A percentile compares a stretch with the other conserved stretches of the same genome.
phyloP scores from a whole-genome alignment of 768 basidiomycete species.

The Mycena venus region DNA sequence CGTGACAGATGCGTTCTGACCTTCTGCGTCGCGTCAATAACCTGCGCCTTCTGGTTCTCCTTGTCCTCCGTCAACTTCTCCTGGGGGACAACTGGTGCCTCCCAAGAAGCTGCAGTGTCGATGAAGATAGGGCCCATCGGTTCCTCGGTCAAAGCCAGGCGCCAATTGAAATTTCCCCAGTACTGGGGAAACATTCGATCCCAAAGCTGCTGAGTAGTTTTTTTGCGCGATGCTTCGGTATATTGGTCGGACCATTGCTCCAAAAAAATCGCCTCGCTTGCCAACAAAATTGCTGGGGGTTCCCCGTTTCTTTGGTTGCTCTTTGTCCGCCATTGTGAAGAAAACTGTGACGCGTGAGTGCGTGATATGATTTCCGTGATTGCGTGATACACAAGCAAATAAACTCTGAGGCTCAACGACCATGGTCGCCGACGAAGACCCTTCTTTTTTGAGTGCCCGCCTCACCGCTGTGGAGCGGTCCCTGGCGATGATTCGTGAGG shows the following conservation, averaged over 20 bases:
- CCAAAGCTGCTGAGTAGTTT: neutral
- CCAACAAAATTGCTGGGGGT: neutral
- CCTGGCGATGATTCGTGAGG: too few relatives aligned
- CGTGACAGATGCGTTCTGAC: too few relatives aligned
- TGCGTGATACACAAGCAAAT: neutral
- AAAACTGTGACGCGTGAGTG: neutral
- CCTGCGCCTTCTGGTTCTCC: neutral
- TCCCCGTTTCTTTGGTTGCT: neutral
- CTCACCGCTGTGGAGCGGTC: too few relatives aligned
- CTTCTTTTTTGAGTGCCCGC: too few relatives aligned
- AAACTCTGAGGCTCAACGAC: too few relatives aligned
- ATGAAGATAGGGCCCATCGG: neutral
- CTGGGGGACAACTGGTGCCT: neutral
- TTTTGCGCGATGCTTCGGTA: neutral
- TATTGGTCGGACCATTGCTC: neutral
- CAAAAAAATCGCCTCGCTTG: neutral
- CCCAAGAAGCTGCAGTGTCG: neutral
- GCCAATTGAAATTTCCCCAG: neutral
- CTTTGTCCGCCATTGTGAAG: neutral
- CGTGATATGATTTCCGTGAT: neutral
- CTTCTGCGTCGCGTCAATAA: neutral
- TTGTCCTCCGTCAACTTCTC: neutral
- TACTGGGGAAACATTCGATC: neutral
- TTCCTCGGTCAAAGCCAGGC: neutral
- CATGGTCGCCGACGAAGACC: too few relatives aligned